Conservation (phyloP, 2,329 filamentous ascomycete species). For the Mycocentrospora acerina region DNA sequence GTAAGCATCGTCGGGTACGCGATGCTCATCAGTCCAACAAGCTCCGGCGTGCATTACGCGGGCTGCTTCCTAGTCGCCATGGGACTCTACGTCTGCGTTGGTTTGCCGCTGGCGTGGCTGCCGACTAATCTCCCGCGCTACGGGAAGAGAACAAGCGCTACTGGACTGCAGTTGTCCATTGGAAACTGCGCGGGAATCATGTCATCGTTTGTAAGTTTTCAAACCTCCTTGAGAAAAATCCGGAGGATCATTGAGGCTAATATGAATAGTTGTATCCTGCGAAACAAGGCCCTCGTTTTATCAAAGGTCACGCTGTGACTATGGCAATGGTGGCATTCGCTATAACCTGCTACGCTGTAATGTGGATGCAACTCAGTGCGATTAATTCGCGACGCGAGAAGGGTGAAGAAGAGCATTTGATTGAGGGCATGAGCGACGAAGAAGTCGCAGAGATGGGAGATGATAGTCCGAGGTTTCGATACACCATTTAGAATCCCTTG, state of each 20-base stretch:
- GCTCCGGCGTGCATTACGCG: conserved; percentile 69
- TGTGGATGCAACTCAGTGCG: conserved; percentile 42
- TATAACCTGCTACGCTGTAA: conserved; percentile 36
- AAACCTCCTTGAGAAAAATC: background rate
- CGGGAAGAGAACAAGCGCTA: conserved; percentile 73
- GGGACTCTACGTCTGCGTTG: conserved; percentile 66
- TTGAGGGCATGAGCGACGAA: conserved; percentile 45
- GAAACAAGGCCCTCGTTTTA: conserved; percentile 48
- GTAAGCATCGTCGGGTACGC: conserved; percentile 70
- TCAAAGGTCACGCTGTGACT: conserved; percentile 55
- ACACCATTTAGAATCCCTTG: conserved; percentile 33
- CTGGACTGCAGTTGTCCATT: conserved; percentile 68
- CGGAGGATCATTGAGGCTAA: no score
- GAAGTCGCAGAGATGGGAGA: conserved; percentile 50
- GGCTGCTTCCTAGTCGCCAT: conserved; percentile 75
- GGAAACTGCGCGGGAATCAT: conserved; percentile 73
- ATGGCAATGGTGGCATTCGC: conserved; percentile 53
- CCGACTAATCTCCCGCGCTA: conserved; percentile 72
- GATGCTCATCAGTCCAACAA: conserved; percentile 62
- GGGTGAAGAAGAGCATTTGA: conserved; percentile 45
- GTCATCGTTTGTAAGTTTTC: conserved; percentile 63
- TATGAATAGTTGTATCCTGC: conserved; percentile 48
- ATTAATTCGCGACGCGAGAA: conserved; percentile 42
- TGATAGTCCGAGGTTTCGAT: conserved; percentile 48
- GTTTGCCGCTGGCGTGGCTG: conserved; percentile 59